Conservation (phyloP, 2,329 filamentous ascomycete genomes). For the Penicillium sp. region DNA sequence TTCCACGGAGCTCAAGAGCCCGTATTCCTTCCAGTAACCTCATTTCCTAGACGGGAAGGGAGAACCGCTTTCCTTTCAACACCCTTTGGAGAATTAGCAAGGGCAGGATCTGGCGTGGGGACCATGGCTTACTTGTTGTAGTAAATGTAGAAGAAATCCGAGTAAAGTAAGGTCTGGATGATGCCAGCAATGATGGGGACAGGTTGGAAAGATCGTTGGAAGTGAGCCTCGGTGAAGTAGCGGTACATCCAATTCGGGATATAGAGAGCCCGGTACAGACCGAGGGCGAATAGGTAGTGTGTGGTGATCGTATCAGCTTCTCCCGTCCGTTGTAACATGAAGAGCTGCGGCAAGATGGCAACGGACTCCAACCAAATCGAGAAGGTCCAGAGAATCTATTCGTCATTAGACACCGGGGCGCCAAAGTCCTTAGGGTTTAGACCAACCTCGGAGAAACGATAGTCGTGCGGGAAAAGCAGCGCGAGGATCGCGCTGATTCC, state of each 20-base stretch:
- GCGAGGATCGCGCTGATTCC: slow-evolving; percentile 77
- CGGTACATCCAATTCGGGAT: slow-evolving; percentile 99
- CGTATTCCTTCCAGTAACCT: background rate
- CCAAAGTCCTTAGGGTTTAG: background rate
- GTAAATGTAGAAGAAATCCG: slow-evolving; percentile 99
- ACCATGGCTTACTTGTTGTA: slow-evolving; percentile 74
- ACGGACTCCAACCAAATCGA: slow-evolving; percentile 98
- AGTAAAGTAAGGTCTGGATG: slow-evolving; percentile 92
- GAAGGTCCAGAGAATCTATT: slow-evolving; percentile 90
- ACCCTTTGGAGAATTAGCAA: slow-evolving; percentile 47
- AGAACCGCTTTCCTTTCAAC: slow-evolving; percentile 84
- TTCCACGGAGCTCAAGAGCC: background rate
- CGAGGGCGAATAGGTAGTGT: slow-evolving; percentile 93
- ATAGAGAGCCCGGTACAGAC: slow-evolving; percentile 87
- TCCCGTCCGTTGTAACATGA: slow-evolving; percentile 96
- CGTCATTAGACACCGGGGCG: slow-evolving; percentile 2
- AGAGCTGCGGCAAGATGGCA: slow-evolving; percentile 93
- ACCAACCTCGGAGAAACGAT: slow-evolving; percentile 67
- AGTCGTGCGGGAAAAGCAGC: slow-evolving; percentile 81
- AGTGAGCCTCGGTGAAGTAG: slow-evolving; percentile 76
- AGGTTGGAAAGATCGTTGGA: slow-evolving; percentile 79
- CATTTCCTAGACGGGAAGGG: slow-evolving; percentile 70
- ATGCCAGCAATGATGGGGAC: slow-evolving; percentile 88
- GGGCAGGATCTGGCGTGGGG: background rate
- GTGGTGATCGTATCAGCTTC: slow-evolving; percentile 99